These are phyloP conservation scores for Erysimum cheiranthoides DNA, from an alignment of 345 rosid genomes.

Conservation along the genomic window DNA sequence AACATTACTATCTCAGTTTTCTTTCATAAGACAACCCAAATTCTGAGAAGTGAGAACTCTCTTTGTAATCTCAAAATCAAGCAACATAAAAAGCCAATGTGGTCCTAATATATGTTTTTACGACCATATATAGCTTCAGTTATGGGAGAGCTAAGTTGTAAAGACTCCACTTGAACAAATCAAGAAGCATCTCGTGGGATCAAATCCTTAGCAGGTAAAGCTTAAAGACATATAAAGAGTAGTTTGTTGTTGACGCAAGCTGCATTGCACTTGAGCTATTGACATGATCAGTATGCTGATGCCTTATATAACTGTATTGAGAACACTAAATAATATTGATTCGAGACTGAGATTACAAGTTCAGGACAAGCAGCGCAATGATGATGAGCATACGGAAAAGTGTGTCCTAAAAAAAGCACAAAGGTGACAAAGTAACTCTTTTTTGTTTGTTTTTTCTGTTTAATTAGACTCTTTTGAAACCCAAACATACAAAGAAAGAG, in stretches of 20 bases:
- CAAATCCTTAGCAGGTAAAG: too few relatives aligned
- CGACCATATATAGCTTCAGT: too few relatives aligned
- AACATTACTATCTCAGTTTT: too few relatives aligned
- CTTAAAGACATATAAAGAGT: too few relatives aligned
- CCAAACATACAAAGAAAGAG: slow-evolving; percentile 44
- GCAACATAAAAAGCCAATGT: too few relatives aligned
- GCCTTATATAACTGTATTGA: not conserved
- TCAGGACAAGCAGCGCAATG: slow-evolving; percentile 26
- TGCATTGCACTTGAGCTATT: not conserved
- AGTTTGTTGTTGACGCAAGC: not conserved
- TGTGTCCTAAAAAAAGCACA: slow-evolving; percentile 63
- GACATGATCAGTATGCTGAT: not conserved
- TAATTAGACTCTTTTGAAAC: slow-evolving; percentile 36
- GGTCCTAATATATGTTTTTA: too few relatives aligned
- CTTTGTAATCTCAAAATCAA: not conserved
- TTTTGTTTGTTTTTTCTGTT: not conserved
- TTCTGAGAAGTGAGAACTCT: too few relatives aligned
- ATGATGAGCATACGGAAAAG: slow-evolving; percentile 71
- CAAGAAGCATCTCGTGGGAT: too few relatives aligned
- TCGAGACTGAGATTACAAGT: not conserved
- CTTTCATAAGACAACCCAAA: too few relatives aligned
- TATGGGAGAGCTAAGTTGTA: too few relatives aligned
- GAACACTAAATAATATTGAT: not conserved
- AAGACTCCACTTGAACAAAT: too few relatives aligned
- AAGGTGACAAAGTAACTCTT: not conserved